Base-by-base conservation (phyloP, 1,139 yeast genomes). In the Meyerozyma athensensis region DNA sequence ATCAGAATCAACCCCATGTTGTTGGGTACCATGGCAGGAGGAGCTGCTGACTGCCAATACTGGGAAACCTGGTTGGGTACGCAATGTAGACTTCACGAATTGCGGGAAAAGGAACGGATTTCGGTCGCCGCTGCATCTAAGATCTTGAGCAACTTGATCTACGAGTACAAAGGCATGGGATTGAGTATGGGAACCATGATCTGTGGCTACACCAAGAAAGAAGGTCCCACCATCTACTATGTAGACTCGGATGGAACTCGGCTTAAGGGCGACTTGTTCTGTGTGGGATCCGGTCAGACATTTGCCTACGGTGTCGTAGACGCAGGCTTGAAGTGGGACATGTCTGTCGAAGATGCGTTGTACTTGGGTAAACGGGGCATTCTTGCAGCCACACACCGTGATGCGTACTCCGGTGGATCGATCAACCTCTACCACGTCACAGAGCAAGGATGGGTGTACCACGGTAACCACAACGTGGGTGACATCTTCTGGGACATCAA, bases 61-160 rank as follows among this genome's bases (percentile, higher is more conserved):
- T 92, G 99, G 99, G 97, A 92, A 67, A 87, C 97, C 20, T 92
- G 97, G 97, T 74, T 92, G 46, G 98, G 98, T 48, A 73, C 96
- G 16, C 97, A 92, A 65, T 92, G 98, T 68, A 77, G 99, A 56
- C 69, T 92, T 52, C 96, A 90, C 61, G 98, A 92, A 62, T 74
- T 92, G 54, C 78, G 96, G 57, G 94, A 90, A 62, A 90, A 90
- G 65, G 94, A 89, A 62, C 77, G 98, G 53, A 92, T 92, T 48
- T 81, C 95, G 2, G 97, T 90, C 33, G 95, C 97, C 21, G 96
- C 98, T 8, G 98, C 98, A 8, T 86, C 96, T 20, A 92, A 92
- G 70, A 90, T 94, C 45, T 74, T 92, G 55, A 74, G 94, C 43
- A 92, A 92, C 61, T 74, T 92, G 63, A 95, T 92, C 18, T 92